phyloP scores from a whole-genome alignment of 371 early-diverging fungal species.

The Apophysomyces elegans region DNA sequence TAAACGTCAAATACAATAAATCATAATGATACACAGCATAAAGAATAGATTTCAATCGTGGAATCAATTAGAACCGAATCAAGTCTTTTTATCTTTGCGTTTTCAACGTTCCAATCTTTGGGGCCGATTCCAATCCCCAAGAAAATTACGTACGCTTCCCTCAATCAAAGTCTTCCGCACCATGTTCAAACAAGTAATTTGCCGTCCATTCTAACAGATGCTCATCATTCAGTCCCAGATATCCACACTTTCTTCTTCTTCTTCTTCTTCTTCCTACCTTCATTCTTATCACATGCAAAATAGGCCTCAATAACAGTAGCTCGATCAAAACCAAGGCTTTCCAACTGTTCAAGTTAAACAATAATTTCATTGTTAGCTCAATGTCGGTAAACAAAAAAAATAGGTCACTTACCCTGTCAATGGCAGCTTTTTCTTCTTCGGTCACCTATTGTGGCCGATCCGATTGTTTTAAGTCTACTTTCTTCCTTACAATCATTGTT shows the following conservation, averaged over 20 bases:
- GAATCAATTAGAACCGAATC: no score
- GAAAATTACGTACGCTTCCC: constrained; percentile 1
- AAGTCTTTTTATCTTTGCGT: not conserved
- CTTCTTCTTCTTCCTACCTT: constrained; percentile 48
- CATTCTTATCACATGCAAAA: constrained; percentile 97
- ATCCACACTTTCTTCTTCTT: not conserved
- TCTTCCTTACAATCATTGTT: constrained; percentile 71
- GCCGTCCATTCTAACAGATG: constrained; percentile 80
- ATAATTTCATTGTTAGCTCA: constrained; percentile 1
- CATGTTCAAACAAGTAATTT: constrained; percentile 92
- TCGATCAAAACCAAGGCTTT: constrained; percentile 89
- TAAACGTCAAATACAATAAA: not conserved
- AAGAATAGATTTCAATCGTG: no score
- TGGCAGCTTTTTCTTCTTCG: constrained; percentile 90
- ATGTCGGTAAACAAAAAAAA: constrained; percentile 19
- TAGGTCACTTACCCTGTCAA: constrained; percentile 70
- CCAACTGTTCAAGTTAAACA: constrained; percentile 56
- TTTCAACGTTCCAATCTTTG: constrained; percentile 13
- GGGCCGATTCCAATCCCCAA: constrained; percentile 15
- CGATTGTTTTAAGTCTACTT: constrained; percentile 32
- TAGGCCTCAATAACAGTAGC: constrained; percentile 88
- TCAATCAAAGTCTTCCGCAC: constrained; percentile 45
- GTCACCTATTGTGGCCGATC: constrained; percentile 65
- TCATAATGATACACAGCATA: constrained; percentile 2
- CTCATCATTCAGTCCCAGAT: constrained; percentile 10